Percentiles rank a stretch among this genome's conserved stretches.
These are phyloP conservation scores for Penstemon eatonii DNA, from an alignment of 257 asterid species.

Conservation along the genomic window DNA sequence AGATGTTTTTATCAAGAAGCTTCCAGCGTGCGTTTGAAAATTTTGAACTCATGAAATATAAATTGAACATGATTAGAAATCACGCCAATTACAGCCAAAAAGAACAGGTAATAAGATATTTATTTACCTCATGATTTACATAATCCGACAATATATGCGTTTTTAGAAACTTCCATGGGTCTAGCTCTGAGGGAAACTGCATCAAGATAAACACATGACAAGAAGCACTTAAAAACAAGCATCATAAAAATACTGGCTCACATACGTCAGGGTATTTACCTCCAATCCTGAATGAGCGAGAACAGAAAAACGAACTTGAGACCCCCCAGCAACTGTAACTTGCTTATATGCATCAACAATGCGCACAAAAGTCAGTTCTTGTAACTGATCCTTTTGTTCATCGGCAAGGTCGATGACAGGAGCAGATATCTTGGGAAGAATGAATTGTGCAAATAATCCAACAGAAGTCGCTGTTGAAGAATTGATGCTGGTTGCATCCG, in stretches of 20 bases:
- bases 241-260: constrained; percentile 26
- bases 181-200: constrained; percentile 90
- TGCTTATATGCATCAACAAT: constrained; percentile 91
- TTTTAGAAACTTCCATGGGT: constrained; percentile 83
- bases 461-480: constrained; percentile 66
- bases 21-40: constrained; percentile 8
- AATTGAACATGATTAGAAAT: constrained; percentile 16
- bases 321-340: constrained; percentile 74
- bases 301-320: constrained; percentile 76
- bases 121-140: constrained; percentile 79
- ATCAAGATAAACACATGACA: constrained; percentile 33
- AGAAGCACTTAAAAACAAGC: constrained; percentile 30
- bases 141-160: constrained; percentile 78
- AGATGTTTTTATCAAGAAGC: constrained; percentile 19
- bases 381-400: constrained; percentile 76
- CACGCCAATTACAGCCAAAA: constrained; percentile 21
- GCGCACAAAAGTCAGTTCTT: constrained; percentile 69
- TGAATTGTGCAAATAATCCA: constrained; percentile 48
- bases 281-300: constrained; percentile 84
- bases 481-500: constrained; percentile 58
- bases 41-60: constrained; percentile 15
- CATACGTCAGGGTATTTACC: constrained; percentile 48
- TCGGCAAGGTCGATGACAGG: constrained; percentile 72
- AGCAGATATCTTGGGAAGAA: constrained; percentile 89
- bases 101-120: not conserved